Evolutionary conservation across 192 early-diverging fungal genomes (phyloP).

Genomic region (Linnemannia hyalina): DNA sequence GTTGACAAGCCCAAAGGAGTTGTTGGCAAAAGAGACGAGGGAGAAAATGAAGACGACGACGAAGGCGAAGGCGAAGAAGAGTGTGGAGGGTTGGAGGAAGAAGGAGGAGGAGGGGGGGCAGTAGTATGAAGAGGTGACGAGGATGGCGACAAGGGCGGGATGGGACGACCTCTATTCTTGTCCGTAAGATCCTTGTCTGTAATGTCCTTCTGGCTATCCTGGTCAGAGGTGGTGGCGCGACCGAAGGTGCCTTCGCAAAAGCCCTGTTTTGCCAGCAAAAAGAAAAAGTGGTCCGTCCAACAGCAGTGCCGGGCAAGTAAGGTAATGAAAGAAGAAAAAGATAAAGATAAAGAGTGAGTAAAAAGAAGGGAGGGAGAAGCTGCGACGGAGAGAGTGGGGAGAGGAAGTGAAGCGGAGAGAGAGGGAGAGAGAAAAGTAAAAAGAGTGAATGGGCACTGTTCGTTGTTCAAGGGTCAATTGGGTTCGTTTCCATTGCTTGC

Average conservation of each 20-base stretch:
- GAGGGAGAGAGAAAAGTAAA: neutral
- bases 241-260: neutral
- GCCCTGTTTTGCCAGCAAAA: neutral
- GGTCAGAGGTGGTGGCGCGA: neutral
- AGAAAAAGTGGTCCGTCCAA: neutral
- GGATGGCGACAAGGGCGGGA: neutral
- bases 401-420: neutral
- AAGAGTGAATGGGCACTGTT: too few relatives aligned
- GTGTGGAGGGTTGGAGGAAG: neutral
- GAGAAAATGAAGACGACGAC: neutral
- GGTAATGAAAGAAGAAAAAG: neutral
- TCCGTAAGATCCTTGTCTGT: neutral
- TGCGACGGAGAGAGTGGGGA: neutral
- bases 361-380: neutral
- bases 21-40: neutral
- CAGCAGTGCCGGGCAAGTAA: neutral
- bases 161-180: neutral
- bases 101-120: neutral
- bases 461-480: too few relatives aligned
- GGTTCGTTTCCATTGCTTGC: neutral
- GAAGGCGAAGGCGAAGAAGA: neutral
- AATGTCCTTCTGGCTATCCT: neutral
- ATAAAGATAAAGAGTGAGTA: too few relatives aligned
- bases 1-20: neutral
- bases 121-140: neutral